Evolutionary conservation across 139 green algal species (phyloP).

Genomic region (Bryopsis sp.): DNA sequence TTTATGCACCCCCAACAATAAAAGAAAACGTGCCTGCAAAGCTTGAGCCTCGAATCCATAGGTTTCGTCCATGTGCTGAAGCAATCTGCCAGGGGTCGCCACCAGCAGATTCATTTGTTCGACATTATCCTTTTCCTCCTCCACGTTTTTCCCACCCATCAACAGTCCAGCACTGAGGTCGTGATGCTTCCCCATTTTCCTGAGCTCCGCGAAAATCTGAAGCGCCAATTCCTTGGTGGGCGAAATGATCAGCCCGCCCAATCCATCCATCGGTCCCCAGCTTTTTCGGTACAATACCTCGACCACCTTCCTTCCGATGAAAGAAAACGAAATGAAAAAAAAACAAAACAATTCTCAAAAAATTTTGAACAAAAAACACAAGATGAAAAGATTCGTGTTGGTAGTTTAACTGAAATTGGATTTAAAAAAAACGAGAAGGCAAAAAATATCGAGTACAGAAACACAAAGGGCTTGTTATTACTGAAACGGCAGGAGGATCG

Average conservation of each 20-base stretch:
- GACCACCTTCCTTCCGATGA: too few species aligned
- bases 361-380: too few species aligned
- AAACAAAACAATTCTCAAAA: too few species aligned
- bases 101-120: conserved; percentile 80
- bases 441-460: too few species aligned
- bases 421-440: too few species aligned
- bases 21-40: conserved; percentile 42
- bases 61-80: conserved; percentile 99
- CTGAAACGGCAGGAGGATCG: too few species aligned
- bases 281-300: conserved; percentile 77
- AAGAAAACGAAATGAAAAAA: background rate
- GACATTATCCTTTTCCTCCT: conserved; percentile 61
- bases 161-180: conserved; percentile 67
- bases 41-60: conserved; percentile 75
- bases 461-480: too few species aligned
- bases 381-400: too few species aligned
- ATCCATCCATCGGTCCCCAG: conserved; percentile 78
- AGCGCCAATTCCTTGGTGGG: conserved; percentile 92
- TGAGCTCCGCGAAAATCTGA: conserved; percentile 88
- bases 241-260: conserved; percentile 88
- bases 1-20: background rate
- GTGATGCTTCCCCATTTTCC: conserved; percentile 63
- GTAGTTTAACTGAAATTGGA: too few species aligned
- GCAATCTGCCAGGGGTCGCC: conserved; percentile 77
- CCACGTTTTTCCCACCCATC: conserved; percentile 88